Evolutionary conservation across 345 rosid genomes (phyloP), one percentile per base, ranked within the genome.

Genomic region (Excoecaria agallocha): DNA sequence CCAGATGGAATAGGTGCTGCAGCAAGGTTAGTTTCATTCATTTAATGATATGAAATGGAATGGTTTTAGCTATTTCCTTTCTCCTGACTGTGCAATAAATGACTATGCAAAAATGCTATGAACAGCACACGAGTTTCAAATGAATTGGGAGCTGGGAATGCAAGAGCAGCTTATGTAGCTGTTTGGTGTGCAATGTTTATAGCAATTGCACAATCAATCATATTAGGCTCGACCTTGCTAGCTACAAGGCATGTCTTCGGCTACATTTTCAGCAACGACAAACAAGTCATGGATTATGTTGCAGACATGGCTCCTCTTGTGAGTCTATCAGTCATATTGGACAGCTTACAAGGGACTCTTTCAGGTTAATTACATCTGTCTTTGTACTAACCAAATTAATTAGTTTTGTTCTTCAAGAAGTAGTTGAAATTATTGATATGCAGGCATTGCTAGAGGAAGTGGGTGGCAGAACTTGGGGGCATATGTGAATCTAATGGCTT

Each of bases 381-480:
- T 25, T 30, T 30, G 30, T 30, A 30, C 30, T 30, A 30, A 30
- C 30, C 30, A 30, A 30, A 30, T 0, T 30, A 30, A 30, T 30
- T 30, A 30, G 30, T 30, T 30, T 30, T 30, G 30, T 8, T 59
- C 64, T 46, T 16, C 22, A 15, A 38, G n/a, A 12, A 35, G 12
- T 52, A 6, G n/a, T 12, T 52, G 19, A 52, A 4, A 52, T 19
- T 52, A 20, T 0, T 13, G n/a, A 52, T 37, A 22, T 51, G 70
- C 71, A 77, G 79, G 79, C 13, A 38, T 76, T 69, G 74, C 74
- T 2, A 76, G 74, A 12, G 79, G 79, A 61, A 49, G 79, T 69
- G 79, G 79, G 50, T 77, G 79, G 79, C 79, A 77, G 59, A 61
- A 64, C 25, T 19, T 52, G 58, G 79, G 79, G n/a, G 71, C 71